These are phyloP conservation scores for Toxicodendron radicans DNA, from an alignment of 345 rosid species.

Conservation along the genomic window DNA sequence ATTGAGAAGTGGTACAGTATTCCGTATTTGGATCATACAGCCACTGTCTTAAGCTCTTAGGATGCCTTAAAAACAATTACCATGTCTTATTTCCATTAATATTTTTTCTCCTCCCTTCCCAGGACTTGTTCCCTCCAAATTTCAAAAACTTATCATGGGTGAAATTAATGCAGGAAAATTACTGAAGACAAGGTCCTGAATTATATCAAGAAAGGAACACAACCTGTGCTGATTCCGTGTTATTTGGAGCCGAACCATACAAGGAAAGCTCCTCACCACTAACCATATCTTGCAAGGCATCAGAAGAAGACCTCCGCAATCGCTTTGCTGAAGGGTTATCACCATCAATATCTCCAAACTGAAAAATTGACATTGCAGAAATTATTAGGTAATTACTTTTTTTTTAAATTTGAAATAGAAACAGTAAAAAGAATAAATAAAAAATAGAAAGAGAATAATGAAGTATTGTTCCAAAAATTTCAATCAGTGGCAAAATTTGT, in stretches of 20 bases:
- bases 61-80: not conserved
- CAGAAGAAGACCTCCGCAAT: constrained; percentile 72
- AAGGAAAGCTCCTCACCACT: constrained; percentile 91
- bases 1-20: not conserved
- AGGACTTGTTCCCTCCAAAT: not conserved
- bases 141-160: not conserved
- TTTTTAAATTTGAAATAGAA: not conserved
- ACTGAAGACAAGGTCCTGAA: constrained; percentile 1
- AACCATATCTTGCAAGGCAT: constrained; percentile 84
- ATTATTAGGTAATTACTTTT: not conserved
- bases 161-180: constrained; percentile 1
- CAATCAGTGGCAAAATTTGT: constrained; percentile 7
- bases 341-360: constrained; percentile 95
- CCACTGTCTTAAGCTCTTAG: not conserved
- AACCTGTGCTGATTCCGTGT: constrained; percentile 87
- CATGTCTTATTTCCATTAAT: not conserved
- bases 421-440: constrained; percentile 1
- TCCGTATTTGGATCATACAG: not conserved
- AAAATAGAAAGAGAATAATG: constrained; percentile 1
- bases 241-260: constrained; percentile 75
- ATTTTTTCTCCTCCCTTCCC: not conserved
- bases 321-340: constrained; percentile 75
- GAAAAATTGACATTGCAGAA: constrained; percentile 20
- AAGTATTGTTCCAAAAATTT: not conserved
- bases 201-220: constrained; percentile 10